Conservation (phyloP, 129 eudicot species). For the Glebionis coronaria region DNA sequence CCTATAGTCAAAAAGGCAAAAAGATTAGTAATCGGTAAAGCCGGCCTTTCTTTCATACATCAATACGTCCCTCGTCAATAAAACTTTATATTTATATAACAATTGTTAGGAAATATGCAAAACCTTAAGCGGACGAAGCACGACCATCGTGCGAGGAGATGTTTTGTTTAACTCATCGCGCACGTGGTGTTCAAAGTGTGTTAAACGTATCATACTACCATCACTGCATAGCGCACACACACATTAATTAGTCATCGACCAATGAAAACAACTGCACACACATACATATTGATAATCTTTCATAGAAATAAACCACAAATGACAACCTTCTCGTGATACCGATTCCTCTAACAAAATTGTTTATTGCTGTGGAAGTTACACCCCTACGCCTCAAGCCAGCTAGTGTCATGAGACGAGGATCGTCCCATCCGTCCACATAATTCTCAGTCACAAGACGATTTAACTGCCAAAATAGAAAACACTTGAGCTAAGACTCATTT, state of each 20-base stretch:
- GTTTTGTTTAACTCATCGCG: conserved; percentile 16
- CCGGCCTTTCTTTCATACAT: too few species aligned
- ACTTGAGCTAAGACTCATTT: neutral
- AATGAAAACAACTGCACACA: too few species aligned
- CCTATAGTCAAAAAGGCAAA: conserved; percentile 38
- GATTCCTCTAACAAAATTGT: conserved; percentile 80
- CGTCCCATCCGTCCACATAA: conserved; percentile 97
- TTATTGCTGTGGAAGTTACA: conserved; percentile 78
- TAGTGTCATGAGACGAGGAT: conserved; percentile 92
- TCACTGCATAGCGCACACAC: conserved; percentile 52
- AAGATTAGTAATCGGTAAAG: neutral
- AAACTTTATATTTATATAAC: neutral
- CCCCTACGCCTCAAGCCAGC: conserved; percentile 96
- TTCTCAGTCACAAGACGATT: conserved; percentile 88
- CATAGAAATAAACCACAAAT: neutral
- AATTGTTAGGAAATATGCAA: conserved; percentile 1
- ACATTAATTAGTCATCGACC: conserved; percentile 3
- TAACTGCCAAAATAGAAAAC: conserved; percentile 47
- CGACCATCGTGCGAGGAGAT: too few species aligned
- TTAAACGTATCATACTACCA: too few species aligned
- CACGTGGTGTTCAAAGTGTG: too few species aligned
- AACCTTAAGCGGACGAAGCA: neutral
- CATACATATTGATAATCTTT: neutral
- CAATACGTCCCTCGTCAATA: too few species aligned
- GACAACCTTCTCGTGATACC: conserved; percentile 93